These are phyloP conservation scores for Aspergillus amoenus DNA, from an alignment of 2,329 filamentous ascomycete species.

Conservation along the genomic window DNA sequence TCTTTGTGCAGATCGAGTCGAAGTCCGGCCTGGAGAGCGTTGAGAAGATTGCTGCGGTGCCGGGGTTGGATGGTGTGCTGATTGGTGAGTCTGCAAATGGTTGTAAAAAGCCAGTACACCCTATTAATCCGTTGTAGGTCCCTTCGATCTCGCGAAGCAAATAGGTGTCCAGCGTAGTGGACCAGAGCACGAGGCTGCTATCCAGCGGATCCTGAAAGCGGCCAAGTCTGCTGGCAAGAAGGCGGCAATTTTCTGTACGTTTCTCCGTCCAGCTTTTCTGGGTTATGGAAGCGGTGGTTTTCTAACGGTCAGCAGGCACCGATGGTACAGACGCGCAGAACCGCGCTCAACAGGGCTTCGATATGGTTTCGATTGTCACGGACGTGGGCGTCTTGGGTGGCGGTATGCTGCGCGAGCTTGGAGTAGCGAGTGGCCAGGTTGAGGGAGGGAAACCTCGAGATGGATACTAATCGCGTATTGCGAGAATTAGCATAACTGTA, in stretches of 20 bases:
- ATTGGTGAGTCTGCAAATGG: constrained; percentile 28
- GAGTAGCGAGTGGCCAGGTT: constrained; percentile 28
- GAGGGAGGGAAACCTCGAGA: constrained; percentile 9
- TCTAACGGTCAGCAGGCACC: constrained; percentile 21
- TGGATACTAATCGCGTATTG: constrained; percentile 13
- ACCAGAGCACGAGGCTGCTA: constrained; percentile 41
- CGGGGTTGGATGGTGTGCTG: constrained; percentile 43
- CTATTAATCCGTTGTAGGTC: constrained; percentile 17
- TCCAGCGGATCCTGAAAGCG: constrained; percentile 36
- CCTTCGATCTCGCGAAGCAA: constrained; percentile 41
- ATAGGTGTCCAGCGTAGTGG: constrained; percentile 36
- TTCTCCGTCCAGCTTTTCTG: no score
- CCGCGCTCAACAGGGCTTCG: constrained; percentile 39
- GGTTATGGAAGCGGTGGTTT: no score
- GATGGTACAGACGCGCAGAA: constrained; percentile 35
- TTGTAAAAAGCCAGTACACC: no score
- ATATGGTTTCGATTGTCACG: constrained; percentile 43
- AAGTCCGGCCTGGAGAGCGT: constrained; percentile 42
- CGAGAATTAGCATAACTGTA: no score
- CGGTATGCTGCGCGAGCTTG: constrained; percentile 34
- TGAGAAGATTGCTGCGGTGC: constrained; percentile 44
- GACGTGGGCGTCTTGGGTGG: constrained; percentile 35
- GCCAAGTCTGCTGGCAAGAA: constrained; percentile 38
- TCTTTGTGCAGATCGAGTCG: constrained; percentile 45
- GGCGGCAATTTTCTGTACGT: constrained; percentile 44